These are phyloP conservation scores for Aspergillus aculeatus DNA, from an alignment of 2,329 filamentous ascomycete genomes.

Conservation along the genomic window DNA sequence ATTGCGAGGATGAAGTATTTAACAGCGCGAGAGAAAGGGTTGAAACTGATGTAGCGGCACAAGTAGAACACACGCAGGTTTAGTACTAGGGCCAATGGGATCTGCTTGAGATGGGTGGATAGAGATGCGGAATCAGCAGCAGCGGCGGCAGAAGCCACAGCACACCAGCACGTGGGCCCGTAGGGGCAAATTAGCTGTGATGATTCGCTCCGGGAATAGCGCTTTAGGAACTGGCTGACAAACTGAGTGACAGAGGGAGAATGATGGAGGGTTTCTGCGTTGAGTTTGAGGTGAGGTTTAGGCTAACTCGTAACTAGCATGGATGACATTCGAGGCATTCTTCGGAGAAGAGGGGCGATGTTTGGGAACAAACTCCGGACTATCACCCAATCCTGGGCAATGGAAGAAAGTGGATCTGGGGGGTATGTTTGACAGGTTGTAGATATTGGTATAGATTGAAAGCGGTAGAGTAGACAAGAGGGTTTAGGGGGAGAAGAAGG, in stretches of 20 bases:
- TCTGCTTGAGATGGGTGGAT: no score
- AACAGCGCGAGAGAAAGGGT: no score
- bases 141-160: no score
- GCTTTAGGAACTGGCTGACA: neutral
- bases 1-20: no score
- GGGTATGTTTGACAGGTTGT: neutral
- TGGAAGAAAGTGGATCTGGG: neutral
- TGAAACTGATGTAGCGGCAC: no score
- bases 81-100: no score
- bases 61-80: no score
- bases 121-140: neutral
- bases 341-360: neutral
- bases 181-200: no score
- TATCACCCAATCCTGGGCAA: no score
- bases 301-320: neutral
- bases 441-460: neutral
- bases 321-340: neutral
- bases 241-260: neutral
- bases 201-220: neutral
- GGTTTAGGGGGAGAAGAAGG: neutral
- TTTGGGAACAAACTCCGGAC: neutral
- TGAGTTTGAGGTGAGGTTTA: neutral
- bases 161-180: no score
- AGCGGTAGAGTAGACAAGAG: neutral
- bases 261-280: no score